Evolutionary conservation across 1,139 yeast genomes (phyloP), one percentile per base, ranked within the genome.

Genomic region (Lodderomyces orthopsilosis): DNA sequence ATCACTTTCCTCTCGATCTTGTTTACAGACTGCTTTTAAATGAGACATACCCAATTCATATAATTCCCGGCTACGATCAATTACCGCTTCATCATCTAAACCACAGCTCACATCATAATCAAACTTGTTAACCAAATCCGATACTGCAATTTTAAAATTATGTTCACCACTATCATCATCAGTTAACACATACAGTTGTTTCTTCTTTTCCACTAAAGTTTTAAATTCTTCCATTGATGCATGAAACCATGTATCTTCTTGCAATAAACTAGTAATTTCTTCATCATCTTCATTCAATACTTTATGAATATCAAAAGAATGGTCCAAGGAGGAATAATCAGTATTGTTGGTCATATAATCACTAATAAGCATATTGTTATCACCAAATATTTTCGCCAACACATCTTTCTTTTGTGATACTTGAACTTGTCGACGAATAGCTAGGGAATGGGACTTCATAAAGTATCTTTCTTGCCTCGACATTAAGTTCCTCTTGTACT

Each of bases 301-400:
- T 52, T 66, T 69, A 44, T 68, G 71, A 6, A 66, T 60, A 47
- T 63, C 70, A 48, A 67, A 58, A 9, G 62, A 57, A 50, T 65
- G 69, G 43, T 70, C 76, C 22, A 65, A 44, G 1, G 75, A 60
- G 2, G 74, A 66, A 52, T 68, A 68, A 7, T 68, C 55, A 6
- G 74, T 59, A 51, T 72, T 72, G 51, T 72, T 72, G 42, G 77
- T 71, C 47, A 70, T 62, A 48, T 66, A 66, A 37, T 70, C 75
- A 34, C 60, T 66, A 53, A 72, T 73, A 38, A 72, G 52, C 33
- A 59, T 63, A 49, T 72, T 73, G 44, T 57, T 53, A 46, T 65
- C 61, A 18, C 77, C 77, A 53, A 73, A 73, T 17, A 73, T 55
- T 45, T 68, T 61, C 44, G 57, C 57, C 10, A 70, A 56, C 3